Conservation (phyloP, 805 yeast species). For the Pichia phayaonensis region DNA sequence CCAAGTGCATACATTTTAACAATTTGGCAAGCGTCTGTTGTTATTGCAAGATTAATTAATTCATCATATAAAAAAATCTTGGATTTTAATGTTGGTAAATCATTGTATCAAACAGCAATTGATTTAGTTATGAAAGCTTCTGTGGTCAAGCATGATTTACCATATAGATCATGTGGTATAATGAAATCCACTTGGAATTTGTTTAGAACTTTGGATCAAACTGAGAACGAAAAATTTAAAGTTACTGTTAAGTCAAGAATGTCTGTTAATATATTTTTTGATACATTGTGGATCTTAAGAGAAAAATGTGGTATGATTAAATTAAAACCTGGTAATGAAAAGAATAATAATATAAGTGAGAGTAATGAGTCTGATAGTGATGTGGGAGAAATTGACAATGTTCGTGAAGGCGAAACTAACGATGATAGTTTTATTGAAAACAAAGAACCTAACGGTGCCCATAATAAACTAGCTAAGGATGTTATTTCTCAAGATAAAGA, state of each 20-base stretch:
- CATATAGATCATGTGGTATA: constrained; percentile 87
- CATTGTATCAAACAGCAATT: constrained; percentile 59
- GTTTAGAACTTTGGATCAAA: constrained; percentile 59
- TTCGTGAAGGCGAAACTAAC: constrained; percentile 12
- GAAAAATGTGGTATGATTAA: constrained; percentile 85
- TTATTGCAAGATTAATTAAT: constrained; percentile 70
- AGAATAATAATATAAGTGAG: constrained; percentile 6
- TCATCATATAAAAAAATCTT: constrained; percentile 61
- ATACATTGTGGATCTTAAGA: constrained; percentile 74
- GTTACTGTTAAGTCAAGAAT: constrained; percentile 72
- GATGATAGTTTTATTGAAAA: constrained; percentile 3
- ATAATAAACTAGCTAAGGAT: constrained; percentile 20
- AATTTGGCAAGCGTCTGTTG: constrained; percentile 88
- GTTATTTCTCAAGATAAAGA: constrained; percentile 13
- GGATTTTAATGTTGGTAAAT: constrained; percentile 66
- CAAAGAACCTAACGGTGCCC: constrained; percentile 12
- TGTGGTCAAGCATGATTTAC: constrained; percentile 83
- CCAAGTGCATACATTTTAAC: constrained; percentile 79
- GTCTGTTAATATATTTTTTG: constrained; percentile 91
- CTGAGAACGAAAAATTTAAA: constrained; percentile 31
- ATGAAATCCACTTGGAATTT: constrained; percentile 93
- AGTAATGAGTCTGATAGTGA: constrained; percentile 14
- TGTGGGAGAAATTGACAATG: constrained; percentile 9
- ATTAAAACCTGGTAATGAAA: constrained; percentile 31
- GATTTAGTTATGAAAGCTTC: constrained; percentile 70